Conservation (phyloP, 2,329 filamentous ascomycete species). For the Hyphodiscus sp. region DNA sequence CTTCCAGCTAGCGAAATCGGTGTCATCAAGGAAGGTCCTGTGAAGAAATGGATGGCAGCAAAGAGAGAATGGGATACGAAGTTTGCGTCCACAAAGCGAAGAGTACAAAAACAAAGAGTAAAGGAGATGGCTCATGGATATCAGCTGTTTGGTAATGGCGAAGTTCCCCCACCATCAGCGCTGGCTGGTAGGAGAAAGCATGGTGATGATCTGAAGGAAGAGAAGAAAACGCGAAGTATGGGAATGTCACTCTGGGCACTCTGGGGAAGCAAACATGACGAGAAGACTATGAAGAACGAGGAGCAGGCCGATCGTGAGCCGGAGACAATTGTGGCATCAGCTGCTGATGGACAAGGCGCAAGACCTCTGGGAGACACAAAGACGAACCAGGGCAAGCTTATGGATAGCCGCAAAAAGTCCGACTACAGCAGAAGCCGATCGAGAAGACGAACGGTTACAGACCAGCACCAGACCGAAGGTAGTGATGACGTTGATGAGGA, state of each 20-base stretch:
- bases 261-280: conserved; percentile 86
- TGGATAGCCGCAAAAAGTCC: conserved; percentile 8
- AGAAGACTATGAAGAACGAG: conserved; percentile 59
- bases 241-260: conserved; percentile 78
- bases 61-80: conserved; percentile 67
- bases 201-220: conserved; percentile 40
- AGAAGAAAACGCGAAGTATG: conserved; percentile 58
- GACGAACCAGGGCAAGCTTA: conserved; percentile 10
- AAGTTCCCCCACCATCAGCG: conserved; percentile 77
- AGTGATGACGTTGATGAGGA: conserved; percentile 31
- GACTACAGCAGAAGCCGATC: conserved; percentile 35
- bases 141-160: conserved; percentile 61
- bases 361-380: conserved; percentile 21
- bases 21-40: conserved; percentile 70
- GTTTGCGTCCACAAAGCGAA: conserved; percentile 62
- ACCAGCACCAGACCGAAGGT: conserved; percentile 43
- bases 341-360: conserved; percentile 38
- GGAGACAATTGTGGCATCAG: conserved; percentile 30
- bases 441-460: conserved; percentile 40
- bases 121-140: conserved; percentile 69
- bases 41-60: conserved; percentile 76
- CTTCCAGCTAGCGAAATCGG: conserved; percentile 63
- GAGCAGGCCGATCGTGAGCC: conserved; percentile 40
- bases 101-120: conserved; percentile 66
- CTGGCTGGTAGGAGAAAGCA: conserved; percentile 63